Base-by-base conservation (phyloP, 495 filamentous ascomycete genomes). In the Durotheca rogersii region DNA sequence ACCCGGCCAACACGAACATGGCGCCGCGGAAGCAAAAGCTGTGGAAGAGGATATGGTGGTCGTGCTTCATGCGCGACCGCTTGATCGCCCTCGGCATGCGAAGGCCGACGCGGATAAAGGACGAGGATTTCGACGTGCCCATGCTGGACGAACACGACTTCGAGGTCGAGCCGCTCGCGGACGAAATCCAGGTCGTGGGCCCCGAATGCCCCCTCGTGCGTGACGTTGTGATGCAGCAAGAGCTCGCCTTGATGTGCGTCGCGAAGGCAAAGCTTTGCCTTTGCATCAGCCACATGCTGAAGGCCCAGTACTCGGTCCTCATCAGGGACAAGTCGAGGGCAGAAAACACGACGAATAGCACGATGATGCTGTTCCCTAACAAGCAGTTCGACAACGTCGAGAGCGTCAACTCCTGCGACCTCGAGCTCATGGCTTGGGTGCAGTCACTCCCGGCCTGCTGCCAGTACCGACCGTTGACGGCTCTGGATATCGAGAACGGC, bases 1-100 rank as follows among this genome's bases (percentile, higher is more conserved):
- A 94, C 58, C 89, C 89, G 25, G 83, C 85, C 31, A 86, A 83
- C 31, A 63, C 67, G 18, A 81, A 76, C 48, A 89, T 92, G 85
- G 77, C 84, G 19, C 59, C 75, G 14, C 76, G 80, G 42, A 81
- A 82, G 64, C 84, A 87, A 59, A 83, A 80, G 51, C 72, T 95
- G 53, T 92, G 88, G 88, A 94, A 90, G 67, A 75, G 89, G 23
- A 89, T 96, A 45, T 96, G 90, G 90, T 95, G 90, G 90, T 90
- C 87, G 37, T 90, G 86, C 46, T 93, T 91, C 58, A 93, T 92
- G 77, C 82, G 89, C 32, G 90, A 96, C 68, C 86, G 89, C 32
- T 69, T 94, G 25, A 86, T 96, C 48, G 90, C 90, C 4, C 67
- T 95, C 14, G 90, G 90, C 27, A 94, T 95, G 89, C 80, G 90